Evolutionary conservation across 1,284 basidiomycete species (phyloP).

Genomic region (Microbotryum scabiosae): DNA sequence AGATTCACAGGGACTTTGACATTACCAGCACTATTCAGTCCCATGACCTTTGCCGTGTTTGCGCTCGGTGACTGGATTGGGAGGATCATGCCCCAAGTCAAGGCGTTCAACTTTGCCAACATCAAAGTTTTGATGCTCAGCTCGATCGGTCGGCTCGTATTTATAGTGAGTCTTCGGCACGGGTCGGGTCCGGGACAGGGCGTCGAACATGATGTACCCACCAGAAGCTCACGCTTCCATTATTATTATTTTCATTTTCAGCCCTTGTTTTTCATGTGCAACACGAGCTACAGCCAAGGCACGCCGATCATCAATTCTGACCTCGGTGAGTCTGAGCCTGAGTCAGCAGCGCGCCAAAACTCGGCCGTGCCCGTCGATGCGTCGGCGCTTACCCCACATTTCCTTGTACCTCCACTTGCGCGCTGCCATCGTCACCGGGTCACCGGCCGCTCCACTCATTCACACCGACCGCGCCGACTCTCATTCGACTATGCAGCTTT

Average conservation of each 20-base stretch:
- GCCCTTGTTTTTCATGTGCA: conserved; percentile 36
- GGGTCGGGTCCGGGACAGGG: too few species aligned
- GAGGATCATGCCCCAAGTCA: conserved; percentile 31
- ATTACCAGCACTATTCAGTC: conserved; percentile 26
- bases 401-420: neutral
- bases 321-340: conserved; percentile 19
- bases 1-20: conserved; percentile 3
- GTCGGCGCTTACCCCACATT: too few species aligned
- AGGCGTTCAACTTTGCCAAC: conserved; percentile 21
- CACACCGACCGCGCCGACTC: neutral
- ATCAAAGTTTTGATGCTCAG: conserved; percentile 17
- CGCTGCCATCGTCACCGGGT: neutral
- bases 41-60: conserved; percentile 36
- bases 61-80: conserved; percentile 36
- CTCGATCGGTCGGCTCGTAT: conserved; percentile 25
- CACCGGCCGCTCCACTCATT: neutral
- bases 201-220: neutral
- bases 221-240: neutral
- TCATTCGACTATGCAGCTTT: conserved; percentile 16
- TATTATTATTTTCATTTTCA: conserved; percentile 2
- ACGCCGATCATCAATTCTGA: conserved; percentile 31
- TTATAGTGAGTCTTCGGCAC: conserved; percentile 29
- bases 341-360: too few species aligned
- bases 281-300: conserved; percentile 21
- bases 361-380: too few species aligned